Evolutionary conservation across 345 rosid species (phyloP).

Genomic region (Rhodomyrtus tomentosa): DNA sequence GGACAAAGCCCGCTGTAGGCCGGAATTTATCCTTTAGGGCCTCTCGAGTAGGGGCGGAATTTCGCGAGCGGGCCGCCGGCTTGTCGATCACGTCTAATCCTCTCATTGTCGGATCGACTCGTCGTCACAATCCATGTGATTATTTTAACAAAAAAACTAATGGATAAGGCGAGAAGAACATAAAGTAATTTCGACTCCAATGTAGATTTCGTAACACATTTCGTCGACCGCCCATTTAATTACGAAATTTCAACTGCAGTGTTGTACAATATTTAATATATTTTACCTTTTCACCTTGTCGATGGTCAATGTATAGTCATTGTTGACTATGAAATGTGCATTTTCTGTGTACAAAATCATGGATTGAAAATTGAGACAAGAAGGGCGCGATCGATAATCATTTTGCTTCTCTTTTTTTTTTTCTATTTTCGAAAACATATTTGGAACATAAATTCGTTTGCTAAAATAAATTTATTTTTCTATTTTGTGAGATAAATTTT

Average conservation of each 20-base stretch:
- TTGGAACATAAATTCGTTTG: no score
- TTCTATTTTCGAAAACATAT: fast-evolving
- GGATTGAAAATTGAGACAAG: neutral
- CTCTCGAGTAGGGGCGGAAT: neutral
- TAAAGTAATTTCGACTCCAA: no score
- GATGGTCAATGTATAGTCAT: neutral
- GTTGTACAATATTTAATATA: neutral
- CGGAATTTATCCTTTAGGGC: neutral
- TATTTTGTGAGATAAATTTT: no score
- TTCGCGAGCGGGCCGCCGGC: neutral
- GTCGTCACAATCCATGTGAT: neutral
- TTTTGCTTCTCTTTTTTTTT: no score
- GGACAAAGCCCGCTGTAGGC: neutral
- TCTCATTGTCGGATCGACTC: neutral
- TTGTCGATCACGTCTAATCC: neutral
- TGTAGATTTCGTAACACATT: no score
- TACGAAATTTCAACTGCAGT: neutral
- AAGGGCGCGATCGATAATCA: neutral
- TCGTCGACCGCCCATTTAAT: neutral
- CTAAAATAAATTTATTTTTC: no score
- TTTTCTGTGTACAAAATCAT: neutral
- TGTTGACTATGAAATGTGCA: neutral
- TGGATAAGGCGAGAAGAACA: no score
- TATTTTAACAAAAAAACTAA: no score
- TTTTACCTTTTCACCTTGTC: neutral